These are phyloP conservation scores for Glycine latifolia DNA, from an alignment of 306 rosid genomes.

Conservation along the genomic window DNA sequence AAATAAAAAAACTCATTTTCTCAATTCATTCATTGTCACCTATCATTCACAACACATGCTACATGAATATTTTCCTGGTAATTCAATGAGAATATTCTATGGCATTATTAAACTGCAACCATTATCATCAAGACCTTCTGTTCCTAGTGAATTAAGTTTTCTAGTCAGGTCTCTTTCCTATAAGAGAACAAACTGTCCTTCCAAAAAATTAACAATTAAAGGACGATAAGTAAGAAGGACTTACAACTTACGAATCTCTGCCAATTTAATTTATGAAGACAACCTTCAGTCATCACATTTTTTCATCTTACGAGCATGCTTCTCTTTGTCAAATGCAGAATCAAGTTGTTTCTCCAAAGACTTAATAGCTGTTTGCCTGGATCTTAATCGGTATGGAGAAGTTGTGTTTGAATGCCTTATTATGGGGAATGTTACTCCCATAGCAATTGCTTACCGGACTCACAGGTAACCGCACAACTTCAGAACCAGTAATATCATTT, in stretches of 20 bases:
- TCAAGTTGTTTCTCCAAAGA: conserved; percentile 92
- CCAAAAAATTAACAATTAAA: background rate
- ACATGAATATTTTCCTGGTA: no score
- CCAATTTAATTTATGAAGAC: conserved; percentile 58
- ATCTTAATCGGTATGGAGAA: conserved; percentile 72
- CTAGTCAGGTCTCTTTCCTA: conserved; percentile 28
- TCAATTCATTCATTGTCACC: no score
- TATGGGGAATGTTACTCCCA: conserved; percentile 50
- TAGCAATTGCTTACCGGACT: conserved; percentile 58
- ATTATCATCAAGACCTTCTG: background rate
- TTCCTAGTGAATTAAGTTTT: background rate
- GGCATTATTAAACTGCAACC: background rate
- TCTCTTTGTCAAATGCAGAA: conserved; percentile 69
- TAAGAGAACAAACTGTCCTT: conserved; percentile 21
- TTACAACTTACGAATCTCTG: conserved; percentile 54
- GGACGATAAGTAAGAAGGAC: conserved; percentile 31
- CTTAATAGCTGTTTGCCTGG: conserved; percentile 75
- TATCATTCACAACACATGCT: no score
- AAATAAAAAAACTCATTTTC: no score
- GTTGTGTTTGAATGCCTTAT: conserved; percentile 73
- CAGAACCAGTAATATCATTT: conserved; percentile 51
- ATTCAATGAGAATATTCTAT: no score
- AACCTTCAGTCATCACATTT: conserved; percentile 53
- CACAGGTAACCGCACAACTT: conserved; percentile 51
- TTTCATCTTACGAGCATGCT: conserved; percentile 50